phyloP scores from a whole-genome alignment of 176 grass and related monocot genomes.

The Carex kokanica region DNA sequence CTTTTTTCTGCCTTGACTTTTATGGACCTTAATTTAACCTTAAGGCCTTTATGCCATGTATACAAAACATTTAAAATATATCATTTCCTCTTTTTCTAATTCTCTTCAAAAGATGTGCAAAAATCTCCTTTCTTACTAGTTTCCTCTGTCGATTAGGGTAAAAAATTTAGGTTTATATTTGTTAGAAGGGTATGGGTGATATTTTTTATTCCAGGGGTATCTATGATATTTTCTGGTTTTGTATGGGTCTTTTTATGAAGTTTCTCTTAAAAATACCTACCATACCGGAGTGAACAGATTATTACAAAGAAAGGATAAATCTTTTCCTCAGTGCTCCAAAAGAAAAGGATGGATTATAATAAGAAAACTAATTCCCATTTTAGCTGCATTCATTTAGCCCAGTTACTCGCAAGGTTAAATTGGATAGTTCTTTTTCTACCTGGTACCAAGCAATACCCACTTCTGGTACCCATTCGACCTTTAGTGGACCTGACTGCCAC shows the following conservation, averaged over 20 bases:
- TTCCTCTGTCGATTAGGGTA: neutral
- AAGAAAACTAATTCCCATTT: neutral
- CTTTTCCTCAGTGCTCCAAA: neutral
- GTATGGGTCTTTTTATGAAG: neutral
- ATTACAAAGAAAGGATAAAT: neutral
- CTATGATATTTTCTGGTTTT: neutral
- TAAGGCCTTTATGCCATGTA: neutral
- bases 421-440: neutral
- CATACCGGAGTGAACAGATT: neutral
- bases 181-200: neutral
- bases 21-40: neutral
- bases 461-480: neutral
- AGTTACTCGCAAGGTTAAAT: neutral
- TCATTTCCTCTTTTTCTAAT: neutral
- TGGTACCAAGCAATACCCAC: neutral
- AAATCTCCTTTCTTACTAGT: neutral
- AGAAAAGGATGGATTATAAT: neutral
- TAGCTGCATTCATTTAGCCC: neutral
- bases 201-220: neutral
- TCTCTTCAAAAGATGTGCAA: neutral
- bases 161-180: neutral
- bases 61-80: neutral
- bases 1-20: neutral
- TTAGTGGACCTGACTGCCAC: neutral
- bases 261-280: neutral